phyloP scores from a whole-genome alignment of 768 basidiomycete genomes.

The Calocera cornea region DNA sequence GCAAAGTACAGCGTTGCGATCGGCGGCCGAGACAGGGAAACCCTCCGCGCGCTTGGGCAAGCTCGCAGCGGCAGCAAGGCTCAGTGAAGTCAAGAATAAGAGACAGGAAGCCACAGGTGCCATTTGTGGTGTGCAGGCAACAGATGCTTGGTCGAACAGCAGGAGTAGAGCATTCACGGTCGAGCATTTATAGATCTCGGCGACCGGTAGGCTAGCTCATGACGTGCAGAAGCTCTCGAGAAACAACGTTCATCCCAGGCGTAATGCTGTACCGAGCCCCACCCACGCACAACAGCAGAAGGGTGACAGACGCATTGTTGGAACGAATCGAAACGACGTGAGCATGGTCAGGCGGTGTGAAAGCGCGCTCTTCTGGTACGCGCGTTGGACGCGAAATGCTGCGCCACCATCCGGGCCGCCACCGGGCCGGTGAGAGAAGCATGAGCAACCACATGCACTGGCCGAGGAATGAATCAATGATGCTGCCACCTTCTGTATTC shows the following conservation, averaged over 20 bases:
- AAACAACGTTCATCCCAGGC: background rate
- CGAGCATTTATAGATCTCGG: background rate
- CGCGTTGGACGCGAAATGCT: background rate
- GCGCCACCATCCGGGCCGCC: background rate
- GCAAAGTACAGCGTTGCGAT: slow-evolving; percentile 11
- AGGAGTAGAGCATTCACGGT: background rate
- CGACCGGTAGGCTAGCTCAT: background rate
- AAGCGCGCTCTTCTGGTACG: background rate
- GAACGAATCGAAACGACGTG: background rate
- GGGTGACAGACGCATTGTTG: background rate
- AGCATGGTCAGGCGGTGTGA: background rate
- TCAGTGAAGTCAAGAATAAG: background rate
- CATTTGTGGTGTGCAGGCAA: background rate
- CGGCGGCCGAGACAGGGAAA: slow-evolving; percentile 10
- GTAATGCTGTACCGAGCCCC: background rate
- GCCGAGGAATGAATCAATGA: background rate
- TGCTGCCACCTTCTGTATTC: no score
- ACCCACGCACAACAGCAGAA: background rate
- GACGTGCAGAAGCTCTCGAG: background rate
- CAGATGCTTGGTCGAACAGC: background rate
- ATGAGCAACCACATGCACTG: background rate
- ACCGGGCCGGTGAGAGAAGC: background rate
- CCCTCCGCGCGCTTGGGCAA: background rate
- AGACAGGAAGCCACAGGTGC: background rate
- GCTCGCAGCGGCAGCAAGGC: background rate